These are phyloP conservation scores for Bipolaris sorokiniana DNA, from an alignment of 2,329 filamentous ascomycete species.

Conservation along the genomic window DNA sequence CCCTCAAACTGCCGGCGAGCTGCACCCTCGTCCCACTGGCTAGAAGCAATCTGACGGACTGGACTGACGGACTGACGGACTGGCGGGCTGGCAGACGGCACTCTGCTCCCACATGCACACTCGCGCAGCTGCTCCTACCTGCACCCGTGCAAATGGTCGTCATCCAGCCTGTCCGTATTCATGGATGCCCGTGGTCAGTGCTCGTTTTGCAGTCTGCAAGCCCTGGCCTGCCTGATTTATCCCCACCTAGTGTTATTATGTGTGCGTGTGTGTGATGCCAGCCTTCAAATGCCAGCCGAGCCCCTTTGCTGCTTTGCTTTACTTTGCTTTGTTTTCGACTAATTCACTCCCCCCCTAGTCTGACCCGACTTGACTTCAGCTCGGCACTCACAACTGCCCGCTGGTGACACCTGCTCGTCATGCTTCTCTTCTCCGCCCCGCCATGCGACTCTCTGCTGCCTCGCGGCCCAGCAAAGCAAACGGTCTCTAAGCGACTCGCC, in stretches of 20 bases:
- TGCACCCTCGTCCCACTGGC: constrained; percentile 12
- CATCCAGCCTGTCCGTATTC: background rate
- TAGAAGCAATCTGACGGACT: constrained; percentile 17
- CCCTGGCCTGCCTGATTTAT: constrained; percentile 24
- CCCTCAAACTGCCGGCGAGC: constrained; percentile 3
- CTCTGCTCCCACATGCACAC: background rate
- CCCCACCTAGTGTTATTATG: constrained; percentile 11
- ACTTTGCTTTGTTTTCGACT: constrained; percentile 10
- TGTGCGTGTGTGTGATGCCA: constrained; percentile 1
- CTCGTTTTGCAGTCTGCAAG: constrained; percentile 19
- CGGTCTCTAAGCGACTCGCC: constrained; percentile 22
- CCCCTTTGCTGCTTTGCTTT: constrained; percentile 16
- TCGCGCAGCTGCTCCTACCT: background rate
- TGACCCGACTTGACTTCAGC: constrained; percentile 10
- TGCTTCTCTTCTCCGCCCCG: constrained; percentile 34
- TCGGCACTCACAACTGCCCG: constrained; percentile 4
- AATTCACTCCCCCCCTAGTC: background rate
- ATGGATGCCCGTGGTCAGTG: constrained; percentile 19
- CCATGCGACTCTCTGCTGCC: constrained; percentile 26
- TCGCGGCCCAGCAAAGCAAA: constrained; percentile 12
- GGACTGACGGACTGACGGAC: background rate
- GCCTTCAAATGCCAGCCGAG: constrained; percentile 17
- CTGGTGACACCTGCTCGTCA: constrained; percentile 26
- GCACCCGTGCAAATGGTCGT: background rate
- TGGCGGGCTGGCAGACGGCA: no score